Conservation (phyloP, 2,329 filamentous ascomycete genomes). For the Coniella vitis region DNA sequence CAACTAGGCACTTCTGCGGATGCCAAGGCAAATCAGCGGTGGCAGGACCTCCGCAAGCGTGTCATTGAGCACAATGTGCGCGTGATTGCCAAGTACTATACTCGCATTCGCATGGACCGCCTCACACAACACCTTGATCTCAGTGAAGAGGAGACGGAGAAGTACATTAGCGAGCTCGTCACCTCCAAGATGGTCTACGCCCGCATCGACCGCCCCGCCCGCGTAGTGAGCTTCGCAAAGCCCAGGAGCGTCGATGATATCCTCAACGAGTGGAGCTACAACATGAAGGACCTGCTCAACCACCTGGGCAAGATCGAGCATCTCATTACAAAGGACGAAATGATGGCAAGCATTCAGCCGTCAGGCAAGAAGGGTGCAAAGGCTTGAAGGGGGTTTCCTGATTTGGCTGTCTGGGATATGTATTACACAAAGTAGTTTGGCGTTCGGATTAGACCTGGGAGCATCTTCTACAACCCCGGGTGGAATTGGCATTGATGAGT, state of each 20-base stretch:
- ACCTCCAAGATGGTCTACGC: slow-evolving; percentile 97
- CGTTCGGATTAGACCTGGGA: slow-evolving; percentile 1
- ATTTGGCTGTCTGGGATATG: background rate
- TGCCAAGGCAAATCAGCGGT: slow-evolving; percentile 75
- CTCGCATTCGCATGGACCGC: slow-evolving; percentile 86
- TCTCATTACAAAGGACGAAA: slow-evolving; percentile 98
- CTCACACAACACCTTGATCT: slow-evolving; percentile 87
- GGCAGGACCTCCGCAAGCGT: slow-evolving; percentile 92
- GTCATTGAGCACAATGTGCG: slow-evolving; percentile 99
- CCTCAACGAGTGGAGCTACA: slow-evolving; percentile 96
- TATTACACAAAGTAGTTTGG: background rate
- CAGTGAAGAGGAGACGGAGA: slow-evolving; percentile 92
- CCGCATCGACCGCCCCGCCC: slow-evolving; percentile 90
- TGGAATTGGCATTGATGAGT: slow-evolving; percentile 1
- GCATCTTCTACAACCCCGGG: background rate
- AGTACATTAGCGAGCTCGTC: slow-evolving; percentile 96
- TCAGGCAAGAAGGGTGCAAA: slow-evolving; percentile 15
- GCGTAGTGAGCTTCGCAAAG: slow-evolving; percentile 90
- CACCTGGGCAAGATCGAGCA: slow-evolving; percentile 84
- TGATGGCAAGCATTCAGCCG: slow-evolving; percentile 97
- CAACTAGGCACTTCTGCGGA: slow-evolving; percentile 60
- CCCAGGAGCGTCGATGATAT: slow-evolving; percentile 92
- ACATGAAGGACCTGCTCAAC: slow-evolving; percentile 70
- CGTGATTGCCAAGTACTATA: slow-evolving; percentile 98
- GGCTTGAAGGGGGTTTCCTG: background rate